Base-by-base conservation (phyloP, 2,329 filamentous ascomycete genomes). In the Mariannaea sp. region DNA sequence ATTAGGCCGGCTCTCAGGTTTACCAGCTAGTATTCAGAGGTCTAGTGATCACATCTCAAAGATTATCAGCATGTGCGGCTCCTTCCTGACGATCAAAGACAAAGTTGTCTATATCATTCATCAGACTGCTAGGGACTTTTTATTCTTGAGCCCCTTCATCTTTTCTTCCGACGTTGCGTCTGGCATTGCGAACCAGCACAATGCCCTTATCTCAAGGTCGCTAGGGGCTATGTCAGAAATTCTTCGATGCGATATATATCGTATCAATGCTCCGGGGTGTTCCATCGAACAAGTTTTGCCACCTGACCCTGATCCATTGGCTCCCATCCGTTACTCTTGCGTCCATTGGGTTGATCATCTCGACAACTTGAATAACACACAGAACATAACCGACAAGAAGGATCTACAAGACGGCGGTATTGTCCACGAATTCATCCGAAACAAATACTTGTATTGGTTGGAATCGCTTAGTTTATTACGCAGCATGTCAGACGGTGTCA, bases 101-200 rank as follows among this genome's bases (percentile, higher is more conserved):
- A 51, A 32, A 1, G 55, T 24, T 1, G 38, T 77, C 6, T 71
- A 62, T 40, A 69, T 75, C 58, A 65, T 78, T 1, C 73, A 78
- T 57, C 70, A 76, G 50, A 77, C 75, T 3, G 76, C 73, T 0
- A 75, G 76, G 55, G 75, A 78, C n/a, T 75, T 67, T 55, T 49
- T 80, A 1, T 22, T 75, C 30, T 59, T 14, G 53, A 65, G 4
- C 58, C 57, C 44, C 45, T 41, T 5, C n/a, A 48, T n/a, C 35
- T 54, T 10, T 59, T 75, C 5, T 71, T 74, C 32, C 65, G n/a
- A n/a, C n/a, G n/a, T n/a, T n/a, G n/a, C 70, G 5, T 41, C n/a
- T 19, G 67, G 71, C 2, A 26, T 44, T 3, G 32, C 49, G 17
- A 27, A 60, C 3, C 52, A 61, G 13, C 71, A 78, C 49, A 30